phyloP scores from a whole-genome alignment of 2,329 filamentous ascomycete species.

The Fusarium continuum region DNA sequence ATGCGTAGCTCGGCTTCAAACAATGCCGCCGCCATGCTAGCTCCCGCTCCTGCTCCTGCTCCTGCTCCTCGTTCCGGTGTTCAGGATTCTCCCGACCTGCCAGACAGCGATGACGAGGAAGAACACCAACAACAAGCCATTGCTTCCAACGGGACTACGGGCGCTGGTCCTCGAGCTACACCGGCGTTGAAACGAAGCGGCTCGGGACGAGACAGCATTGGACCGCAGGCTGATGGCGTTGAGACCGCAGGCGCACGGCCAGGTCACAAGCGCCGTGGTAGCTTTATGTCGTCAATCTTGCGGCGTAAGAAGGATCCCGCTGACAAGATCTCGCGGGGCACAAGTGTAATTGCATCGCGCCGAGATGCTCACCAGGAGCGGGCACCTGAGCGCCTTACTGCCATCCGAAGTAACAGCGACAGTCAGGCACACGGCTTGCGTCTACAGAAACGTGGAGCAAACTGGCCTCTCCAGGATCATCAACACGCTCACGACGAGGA shows the following conservation, averaged over 20 bases:
- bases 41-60: no score
- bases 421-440: slow-evolving; percentile 33
- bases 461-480: slow-evolving; percentile 49
- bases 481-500: slow-evolving; percentile 47
- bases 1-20: slow-evolving; percentile 45
- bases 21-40: slow-evolving; percentile 50
- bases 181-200: slow-evolving; percentile 52
- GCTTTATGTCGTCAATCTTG: slow-evolving; percentile 67
- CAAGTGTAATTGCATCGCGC: slow-evolving; percentile 66
- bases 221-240: slow-evolving; percentile 30
- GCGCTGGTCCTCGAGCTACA: slow-evolving; percentile 32
- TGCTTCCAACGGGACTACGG: background rate
- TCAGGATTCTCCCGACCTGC: slow-evolving; percentile 65
- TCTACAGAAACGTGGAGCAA: slow-evolving; percentile 43
- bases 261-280: slow-evolving; percentile 54
- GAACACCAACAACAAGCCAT: slow-evolving; percentile 30
- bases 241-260: slow-evolving; percentile 40
- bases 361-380: slow-evolving; percentile 71
- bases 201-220: slow-evolving; percentile 53
- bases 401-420: slow-evolving; percentile 53
- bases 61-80: slow-evolving; percentile 56
- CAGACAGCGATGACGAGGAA: slow-evolving; percentile 65
- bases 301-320: slow-evolving; percentile 66
- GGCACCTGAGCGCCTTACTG: slow-evolving; percentile 61
- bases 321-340: slow-evolving; percentile 64